A percentile compares a stretch with the other conserved stretches of the same genome.
phyloP scores from a whole-genome alignment of 2,329 filamentous ascomycete genomes.

The Penicillium sp. region DNA sequence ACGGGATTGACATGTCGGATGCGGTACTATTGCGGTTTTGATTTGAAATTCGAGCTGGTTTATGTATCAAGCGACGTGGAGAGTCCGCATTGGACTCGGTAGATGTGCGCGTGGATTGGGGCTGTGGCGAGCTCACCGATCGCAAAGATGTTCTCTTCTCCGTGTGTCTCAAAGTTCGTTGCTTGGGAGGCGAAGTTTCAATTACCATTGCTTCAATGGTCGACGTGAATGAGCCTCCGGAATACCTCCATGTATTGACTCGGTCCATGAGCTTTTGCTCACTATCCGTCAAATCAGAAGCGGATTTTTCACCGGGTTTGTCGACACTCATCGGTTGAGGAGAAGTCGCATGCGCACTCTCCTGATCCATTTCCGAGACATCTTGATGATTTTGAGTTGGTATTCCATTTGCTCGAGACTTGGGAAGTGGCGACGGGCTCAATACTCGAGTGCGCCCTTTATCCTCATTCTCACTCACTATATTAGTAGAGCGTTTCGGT shows the following conservation, averaged over 20 bases:
- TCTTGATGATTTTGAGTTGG: background rate
- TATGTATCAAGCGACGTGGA: slow-evolving; percentile 49
- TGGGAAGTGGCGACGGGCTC: slow-evolving; percentile 2
- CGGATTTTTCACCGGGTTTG: slow-evolving; percentile 47
- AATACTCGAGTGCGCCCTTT: background rate
- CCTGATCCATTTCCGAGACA: background rate
- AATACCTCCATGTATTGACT: slow-evolving; percentile 41
- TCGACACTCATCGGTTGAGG: slow-evolving; percentile 28
- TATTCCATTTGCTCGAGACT: background rate
- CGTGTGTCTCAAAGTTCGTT: slow-evolving; percentile 49
- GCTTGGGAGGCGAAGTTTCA: slow-evolving; percentile 44
- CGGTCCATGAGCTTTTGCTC: slow-evolving; percentile 23
- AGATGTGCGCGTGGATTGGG: slow-evolving; percentile 44
- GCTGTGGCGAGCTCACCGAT: slow-evolving; percentile 43
- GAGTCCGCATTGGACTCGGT: slow-evolving; percentile 40
- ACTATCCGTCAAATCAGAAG: slow-evolving; percentile 43
- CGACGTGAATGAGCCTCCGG: slow-evolving; percentile 50
- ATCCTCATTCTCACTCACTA: slow-evolving; percentile 18
- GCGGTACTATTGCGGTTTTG: slow-evolving; percentile 41
- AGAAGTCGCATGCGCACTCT: background rate
- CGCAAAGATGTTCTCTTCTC: slow-evolving; percentile 52
- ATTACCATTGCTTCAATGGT: slow-evolving; percentile 56
- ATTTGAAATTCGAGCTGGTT: slow-evolving; percentile 47
- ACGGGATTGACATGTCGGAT: slow-evolving; percentile 34
- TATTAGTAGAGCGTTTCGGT: background rate